Percentiles rank a stretch among this genome's conserved stretches.
These are phyloP conservation scores for Raphanus sativus DNA, from an alignment of 345 rosid species.

Conservation along the genomic window DNA sequence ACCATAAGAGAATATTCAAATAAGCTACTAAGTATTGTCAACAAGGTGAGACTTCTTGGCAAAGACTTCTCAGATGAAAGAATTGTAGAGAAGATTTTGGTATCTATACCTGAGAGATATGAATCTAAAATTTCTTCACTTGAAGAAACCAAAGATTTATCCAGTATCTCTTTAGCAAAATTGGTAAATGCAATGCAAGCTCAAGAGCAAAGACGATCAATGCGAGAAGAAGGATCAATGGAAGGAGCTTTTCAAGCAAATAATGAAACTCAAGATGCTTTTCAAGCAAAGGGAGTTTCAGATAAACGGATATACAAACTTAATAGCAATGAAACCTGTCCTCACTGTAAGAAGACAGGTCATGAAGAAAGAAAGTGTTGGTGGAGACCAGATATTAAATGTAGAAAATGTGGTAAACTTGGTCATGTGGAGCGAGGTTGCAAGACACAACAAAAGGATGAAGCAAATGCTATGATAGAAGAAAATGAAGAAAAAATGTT, in stretches of 20 bases:
- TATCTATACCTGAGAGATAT: background rate
- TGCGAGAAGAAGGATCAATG: too few relatives aligned
- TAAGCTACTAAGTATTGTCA: background rate
- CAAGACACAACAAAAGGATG: background rate
- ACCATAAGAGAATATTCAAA: background rate
- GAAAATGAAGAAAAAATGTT: background rate
- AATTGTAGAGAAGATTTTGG: background rate
- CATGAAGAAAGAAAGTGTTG: too few relatives aligned
- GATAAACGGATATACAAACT: too few relatives aligned
- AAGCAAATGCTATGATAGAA: background rate
- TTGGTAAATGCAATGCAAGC: background rate
- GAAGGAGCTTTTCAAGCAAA: too few relatives aligned
- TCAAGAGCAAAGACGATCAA: background rate
- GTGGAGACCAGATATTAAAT: too few relatives aligned
- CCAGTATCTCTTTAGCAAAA: background rate
- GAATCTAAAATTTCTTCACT: background rate
- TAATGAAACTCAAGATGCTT: too few relatives aligned
- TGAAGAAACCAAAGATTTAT: background rate
- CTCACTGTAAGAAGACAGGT: too few relatives aligned
- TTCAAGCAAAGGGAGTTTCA: too few relatives aligned
- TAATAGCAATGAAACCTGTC: too few relatives aligned
- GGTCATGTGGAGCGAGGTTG: too few relatives aligned
- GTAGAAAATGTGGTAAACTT: too few relatives aligned
- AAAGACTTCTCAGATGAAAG: background rate
- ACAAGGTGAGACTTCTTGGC: background rate